Evolutionary conservation across 2,329 filamentous ascomycete genomes (phyloP).

Genomic region (Chrysosporium queenslandicum): DNA sequence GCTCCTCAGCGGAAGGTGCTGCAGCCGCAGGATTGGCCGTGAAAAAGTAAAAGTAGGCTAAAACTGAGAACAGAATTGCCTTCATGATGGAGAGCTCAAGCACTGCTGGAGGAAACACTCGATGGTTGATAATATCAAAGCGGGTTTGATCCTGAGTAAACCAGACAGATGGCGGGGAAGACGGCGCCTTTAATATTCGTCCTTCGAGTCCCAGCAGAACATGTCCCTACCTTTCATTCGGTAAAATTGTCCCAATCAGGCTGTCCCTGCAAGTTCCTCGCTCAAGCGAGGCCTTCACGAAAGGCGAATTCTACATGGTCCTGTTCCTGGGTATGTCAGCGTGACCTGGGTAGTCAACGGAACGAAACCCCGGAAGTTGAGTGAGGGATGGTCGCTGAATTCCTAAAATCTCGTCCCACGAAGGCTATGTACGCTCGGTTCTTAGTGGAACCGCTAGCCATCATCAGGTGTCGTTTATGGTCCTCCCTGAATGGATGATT

Average conservation of each 20-base stretch:
- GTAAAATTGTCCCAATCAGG: not conserved
- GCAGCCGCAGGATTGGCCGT: not conserved
- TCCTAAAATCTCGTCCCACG: not conserved
- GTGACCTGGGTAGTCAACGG: too few species aligned
- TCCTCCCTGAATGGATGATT: not conserved
- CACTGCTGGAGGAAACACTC: not conserved
- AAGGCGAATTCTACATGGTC: too few species aligned
- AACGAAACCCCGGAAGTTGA: too few species aligned
- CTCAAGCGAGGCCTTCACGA: too few species aligned
- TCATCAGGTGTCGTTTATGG: not conserved
- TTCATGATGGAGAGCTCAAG: not conserved
- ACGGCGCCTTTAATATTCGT: not conserved
- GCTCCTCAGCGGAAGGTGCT: not conserved
- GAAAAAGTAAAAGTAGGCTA: slow-evolving; percentile 2
- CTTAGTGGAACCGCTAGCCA: not conserved
- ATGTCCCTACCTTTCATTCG: not conserved
- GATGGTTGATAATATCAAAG: not conserved
- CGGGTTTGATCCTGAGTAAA: not conserved
- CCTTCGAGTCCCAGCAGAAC: not conserved
- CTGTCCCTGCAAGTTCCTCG: not conserved
- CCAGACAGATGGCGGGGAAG: not conserved
- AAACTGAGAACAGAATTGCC: not conserved
- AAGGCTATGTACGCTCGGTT: not conserved
- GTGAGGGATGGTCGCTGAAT: too few species aligned
- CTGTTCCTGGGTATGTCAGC: too few species aligned